These are phyloP conservation scores for Boletus reticuloceps DNA, from an alignment of 768 basidiomycete species.

Conservation along the genomic window DNA sequence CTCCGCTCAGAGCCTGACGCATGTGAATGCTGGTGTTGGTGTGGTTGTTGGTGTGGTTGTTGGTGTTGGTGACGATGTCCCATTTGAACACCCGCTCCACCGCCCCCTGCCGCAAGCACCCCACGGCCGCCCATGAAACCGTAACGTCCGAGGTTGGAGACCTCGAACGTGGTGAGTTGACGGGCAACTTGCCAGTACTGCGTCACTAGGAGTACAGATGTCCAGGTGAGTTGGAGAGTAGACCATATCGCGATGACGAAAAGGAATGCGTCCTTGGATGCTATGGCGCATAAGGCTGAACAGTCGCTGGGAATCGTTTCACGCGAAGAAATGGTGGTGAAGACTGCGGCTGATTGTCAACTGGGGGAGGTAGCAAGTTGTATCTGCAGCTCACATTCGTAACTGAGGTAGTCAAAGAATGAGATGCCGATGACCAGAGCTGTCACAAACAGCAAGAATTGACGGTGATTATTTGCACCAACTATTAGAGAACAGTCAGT, in stretches of 20 bases:
- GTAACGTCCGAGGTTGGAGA: slow-evolving; percentile 90
- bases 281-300: slow-evolving; percentile 59
- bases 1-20: slow-evolving; percentile 42
- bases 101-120: slow-evolving; percentile 55
- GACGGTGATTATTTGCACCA: slow-evolving; percentile 90
- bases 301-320: slow-evolving; percentile 17
- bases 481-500: slow-evolving; percentile 44
- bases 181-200: slow-evolving; percentile 91
- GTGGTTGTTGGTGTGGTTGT: slow-evolving; percentile 11
- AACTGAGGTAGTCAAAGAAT: slow-evolving; percentile 81
- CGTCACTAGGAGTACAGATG: slow-evolving; percentile 75
- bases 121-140: slow-evolving; percentile 97
- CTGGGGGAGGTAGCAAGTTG: not conserved
- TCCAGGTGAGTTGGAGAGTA: slow-evolving; percentile 95
- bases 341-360: slow-evolving; percentile 42
- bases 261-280: slow-evolving; percentile 78
- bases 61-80: slow-evolving; percentile 59
- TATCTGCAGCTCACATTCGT: slow-evolving; percentile 59
- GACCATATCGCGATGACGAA: slow-evolving; percentile 82
- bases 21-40: slow-evolving; percentile 9
- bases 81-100: slow-evolving; percentile 66
- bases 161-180: slow-evolving; percentile 96
- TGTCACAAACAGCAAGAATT: slow-evolving; percentile 90
- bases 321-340: slow-evolving; percentile 38
- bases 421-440: slow-evolving; percentile 80